A percentile compares a stretch with the other conserved stretches of the same genome.
Evolutionary conservation across 2,329 filamentous ascomycete genomes (phyloP).

Genomic region (Epichloe bromicola): DNA sequence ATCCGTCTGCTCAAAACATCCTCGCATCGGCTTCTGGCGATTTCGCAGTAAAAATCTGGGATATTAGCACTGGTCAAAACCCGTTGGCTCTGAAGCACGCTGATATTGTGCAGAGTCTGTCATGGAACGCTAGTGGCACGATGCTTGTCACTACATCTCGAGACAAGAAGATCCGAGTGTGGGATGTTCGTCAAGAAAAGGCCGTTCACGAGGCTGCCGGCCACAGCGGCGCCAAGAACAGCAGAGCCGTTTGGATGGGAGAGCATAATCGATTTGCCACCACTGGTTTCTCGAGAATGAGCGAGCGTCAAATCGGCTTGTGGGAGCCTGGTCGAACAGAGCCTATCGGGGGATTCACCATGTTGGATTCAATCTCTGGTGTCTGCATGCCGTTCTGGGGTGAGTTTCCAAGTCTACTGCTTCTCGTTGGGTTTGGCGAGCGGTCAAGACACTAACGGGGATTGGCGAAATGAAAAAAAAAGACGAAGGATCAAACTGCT

Average conservation of each 20-base stretch:
- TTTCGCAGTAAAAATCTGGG: slow-evolving; percentile 92
- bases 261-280: slow-evolving; percentile 93
- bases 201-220: slow-evolving; percentile 73
- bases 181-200: slow-evolving; percentile 91
- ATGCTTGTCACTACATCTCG: slow-evolving; percentile 84
- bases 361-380: slow-evolving; percentile 89
- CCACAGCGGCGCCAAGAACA: slow-evolving; percentile 93
- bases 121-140: slow-evolving; percentile 84
- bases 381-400: slow-evolving; percentile 99
- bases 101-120: slow-evolving; percentile 89
- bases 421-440: background rate
- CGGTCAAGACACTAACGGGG: background rate
- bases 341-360: slow-evolving; percentile 80
- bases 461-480: slow-evolving; percentile 19
- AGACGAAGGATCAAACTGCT: slow-evolving; percentile 84
- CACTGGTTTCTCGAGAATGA: slow-evolving; percentile 97
- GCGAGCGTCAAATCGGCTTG: slow-evolving; percentile 85
- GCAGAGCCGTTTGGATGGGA: slow-evolving; percentile 90
- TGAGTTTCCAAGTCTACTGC: slow-evolving; percentile 20
- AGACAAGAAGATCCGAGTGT: slow-evolving; percentile 96
- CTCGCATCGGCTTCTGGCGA: slow-evolving; percentile 92
- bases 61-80: slow-evolving; percentile 65
- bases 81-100: slow-evolving; percentile 69
- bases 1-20: slow-evolving; percentile 89
- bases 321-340: slow-evolving; percentile 85